Base-by-base conservation (phyloP, 2,329 filamentous ascomycete genomes). In the Calonectria leucothoes region DNA sequence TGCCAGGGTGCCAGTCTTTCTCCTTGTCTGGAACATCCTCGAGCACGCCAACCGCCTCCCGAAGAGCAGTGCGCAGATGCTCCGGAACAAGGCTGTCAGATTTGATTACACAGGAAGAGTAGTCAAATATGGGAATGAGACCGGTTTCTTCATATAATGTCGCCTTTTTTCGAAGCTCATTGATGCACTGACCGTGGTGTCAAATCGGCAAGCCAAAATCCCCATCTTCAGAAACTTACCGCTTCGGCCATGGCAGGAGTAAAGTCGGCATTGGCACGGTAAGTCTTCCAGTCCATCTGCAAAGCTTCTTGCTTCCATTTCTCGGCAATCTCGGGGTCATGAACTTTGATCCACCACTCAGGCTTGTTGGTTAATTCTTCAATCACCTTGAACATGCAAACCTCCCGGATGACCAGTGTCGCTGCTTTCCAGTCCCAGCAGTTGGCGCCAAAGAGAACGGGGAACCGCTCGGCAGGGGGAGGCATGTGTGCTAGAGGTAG, bases 141-240 rank as follows among this genome's bases (percentile, higher is more conserved):
- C 82, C 74, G 4, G 82, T 83, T 3, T 82, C 74, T 42, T 85
- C 79, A 59, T 85, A 85, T 27, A 86, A 81, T 10, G 79, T 76
- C 0, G 88, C 88, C 71, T 91, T 90, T 74, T 83, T 85, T 14
- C 82, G 83, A 0, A 91, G 82, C 69, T 90, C 89, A 7, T 72
- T 27, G 8, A 79, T 77, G 23, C 77, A 79, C 77, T 78, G 27
- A 2, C 6, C 8, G 15, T 42, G 2, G 12, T 29, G 37, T 63
- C 20, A 63, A 15, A n/a, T n/a, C 15, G 31, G 45, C 17, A 14
- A 20, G 15, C 11, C 23, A 20, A 15, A 1, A 3, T 29, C 1
- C n/a, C 1, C n/a, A 12, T 45, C 1, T 2, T 8, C 3, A 11
- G 15, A 14, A 15, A 14, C 59, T n/a, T 25, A 45, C 35, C 39